Conservation (phyloP, 306 rosid species). For the Cucumis hystrix region DNA sequence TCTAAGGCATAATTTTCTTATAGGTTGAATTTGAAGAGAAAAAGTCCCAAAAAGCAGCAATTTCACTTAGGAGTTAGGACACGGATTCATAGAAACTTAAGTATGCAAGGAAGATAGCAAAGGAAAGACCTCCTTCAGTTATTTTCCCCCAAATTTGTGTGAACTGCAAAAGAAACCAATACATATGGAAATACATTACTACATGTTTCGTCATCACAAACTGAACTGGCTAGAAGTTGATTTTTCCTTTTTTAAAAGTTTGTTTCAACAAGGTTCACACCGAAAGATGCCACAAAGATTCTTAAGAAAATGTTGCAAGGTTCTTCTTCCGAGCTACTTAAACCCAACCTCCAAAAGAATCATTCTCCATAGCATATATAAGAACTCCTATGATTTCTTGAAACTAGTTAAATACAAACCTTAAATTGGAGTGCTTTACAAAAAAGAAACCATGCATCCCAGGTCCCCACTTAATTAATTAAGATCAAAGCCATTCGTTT, state of each 20-base stretch:
- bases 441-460: background rate
- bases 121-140: background rate
- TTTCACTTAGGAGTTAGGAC: background rate
- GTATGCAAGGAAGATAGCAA: background rate
- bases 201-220: background rate
- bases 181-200: background rate
- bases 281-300: background rate
- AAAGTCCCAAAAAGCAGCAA: background rate
- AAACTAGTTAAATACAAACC: background rate
- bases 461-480: background rate
- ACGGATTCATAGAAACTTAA: background rate
- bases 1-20: background rate
- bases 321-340: background rate
- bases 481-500: background rate
- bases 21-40: background rate
- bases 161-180: background rate
- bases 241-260: background rate
- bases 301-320: background rate
- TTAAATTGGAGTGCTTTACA: background rate
- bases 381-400: background rate
- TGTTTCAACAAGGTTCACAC: background rate
- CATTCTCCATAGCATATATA: background rate
- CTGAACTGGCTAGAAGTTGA: background rate
- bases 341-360: background rate
- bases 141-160: background rate